phyloP scores from a whole-genome alignment of 2,329 filamentous ascomycete genomes.

The Dactylellina drechsleri region DNA sequence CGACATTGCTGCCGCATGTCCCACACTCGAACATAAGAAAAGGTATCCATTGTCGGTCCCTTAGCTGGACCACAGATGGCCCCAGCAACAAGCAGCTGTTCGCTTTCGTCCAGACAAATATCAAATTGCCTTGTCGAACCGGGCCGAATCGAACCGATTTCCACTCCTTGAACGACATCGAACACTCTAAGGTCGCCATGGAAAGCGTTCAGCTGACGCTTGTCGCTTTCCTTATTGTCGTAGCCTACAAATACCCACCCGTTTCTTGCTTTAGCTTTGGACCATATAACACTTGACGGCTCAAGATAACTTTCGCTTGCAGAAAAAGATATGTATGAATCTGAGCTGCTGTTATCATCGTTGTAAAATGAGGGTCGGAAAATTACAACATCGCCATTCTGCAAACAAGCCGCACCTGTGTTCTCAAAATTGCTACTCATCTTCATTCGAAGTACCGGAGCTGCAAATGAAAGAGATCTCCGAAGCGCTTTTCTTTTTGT shows the following conservation, averaged over 20 bases:
- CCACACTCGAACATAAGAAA: slow-evolving; percentile 45
- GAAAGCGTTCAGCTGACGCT: slow-evolving; percentile 29
- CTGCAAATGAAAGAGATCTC: slow-evolving; percentile 23
- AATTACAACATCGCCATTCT: slow-evolving; percentile 55
- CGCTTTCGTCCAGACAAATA: slow-evolving; percentile 49
- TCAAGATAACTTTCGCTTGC: slow-evolving; percentile 45
- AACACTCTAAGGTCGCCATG: slow-evolving; percentile 56
- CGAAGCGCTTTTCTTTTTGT: slow-evolving; percentile 41
- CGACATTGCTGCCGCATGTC: slow-evolving; percentile 34
- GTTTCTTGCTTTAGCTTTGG: slow-evolving; percentile 35
- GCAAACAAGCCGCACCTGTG: slow-evolving; percentile 40
- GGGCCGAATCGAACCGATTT: slow-evolving; percentile 34
- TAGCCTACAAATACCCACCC: slow-evolving; percentile 57
- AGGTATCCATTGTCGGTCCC: slow-evolving; percentile 31
- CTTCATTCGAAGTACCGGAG: slow-evolving; percentile 39
- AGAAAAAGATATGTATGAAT: slow-evolving; percentile 17
- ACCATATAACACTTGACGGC: slow-evolving; percentile 53
- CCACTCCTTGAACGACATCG: slow-evolving; percentile 39
- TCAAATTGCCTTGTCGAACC: slow-evolving; percentile 55
- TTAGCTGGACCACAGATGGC: slow-evolving; percentile 30
- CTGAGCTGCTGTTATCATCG: background rate
- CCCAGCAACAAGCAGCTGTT: slow-evolving; percentile 45
- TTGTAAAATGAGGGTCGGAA: slow-evolving; percentile 27
- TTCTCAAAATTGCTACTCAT: slow-evolving; percentile 30
- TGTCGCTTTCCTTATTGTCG: slow-evolving; percentile 52